Conservation (phyloP, 371 early-diverging fungal species). For the Mortierella sp. region DNA sequence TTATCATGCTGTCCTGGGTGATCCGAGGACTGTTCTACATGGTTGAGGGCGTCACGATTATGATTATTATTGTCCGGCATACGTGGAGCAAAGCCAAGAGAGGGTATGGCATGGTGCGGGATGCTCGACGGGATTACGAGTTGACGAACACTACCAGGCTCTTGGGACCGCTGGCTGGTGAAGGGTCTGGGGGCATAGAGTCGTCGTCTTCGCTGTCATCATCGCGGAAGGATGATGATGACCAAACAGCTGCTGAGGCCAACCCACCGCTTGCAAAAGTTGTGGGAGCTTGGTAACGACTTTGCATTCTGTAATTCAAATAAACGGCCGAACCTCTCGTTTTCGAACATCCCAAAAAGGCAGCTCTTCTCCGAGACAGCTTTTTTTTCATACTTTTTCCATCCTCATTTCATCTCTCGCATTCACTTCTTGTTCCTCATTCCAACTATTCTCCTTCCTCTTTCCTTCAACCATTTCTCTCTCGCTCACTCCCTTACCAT, state of each 20-base stretch:
- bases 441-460: no score
- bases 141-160: background rate
- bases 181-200: background rate
- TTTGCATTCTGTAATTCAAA: no score
- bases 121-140: constrained; percentile 19
- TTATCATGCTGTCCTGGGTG: constrained; percentile 56
- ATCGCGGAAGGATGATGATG: background rate
- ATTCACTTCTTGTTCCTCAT: no score
- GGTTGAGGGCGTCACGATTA: constrained; percentile 54
- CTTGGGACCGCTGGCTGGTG: background rate
- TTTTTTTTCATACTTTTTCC: background rate
- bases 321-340: no score
- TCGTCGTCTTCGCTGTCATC: no score
- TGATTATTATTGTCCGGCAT: constrained; percentile 53
- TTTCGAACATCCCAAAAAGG: constrained; percentile 13
- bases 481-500: background rate
- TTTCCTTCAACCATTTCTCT: background rate
- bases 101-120: constrained; percentile 30
- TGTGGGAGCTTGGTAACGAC: background rate
- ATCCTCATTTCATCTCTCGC: background rate
- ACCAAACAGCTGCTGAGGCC: background rate
- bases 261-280: background rate
- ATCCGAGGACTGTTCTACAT: constrained; percentile 53
- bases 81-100: constrained; percentile 49
- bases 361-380: background rate